Conservation (phyloP, 306 rosid genomes). For the Nissolia schottii region DNA sequence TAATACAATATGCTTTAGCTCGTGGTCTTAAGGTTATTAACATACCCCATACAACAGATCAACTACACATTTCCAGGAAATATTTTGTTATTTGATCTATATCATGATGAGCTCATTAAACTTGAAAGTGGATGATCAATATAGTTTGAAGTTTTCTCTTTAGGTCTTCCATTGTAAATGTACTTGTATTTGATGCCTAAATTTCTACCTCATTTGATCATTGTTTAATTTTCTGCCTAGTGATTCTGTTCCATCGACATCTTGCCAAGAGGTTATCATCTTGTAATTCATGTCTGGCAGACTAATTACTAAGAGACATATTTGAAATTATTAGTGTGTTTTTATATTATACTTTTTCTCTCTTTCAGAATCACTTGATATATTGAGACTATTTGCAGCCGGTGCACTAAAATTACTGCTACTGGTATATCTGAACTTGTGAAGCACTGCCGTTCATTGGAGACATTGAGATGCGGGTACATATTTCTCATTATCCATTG, state of each 20-base stretch:
- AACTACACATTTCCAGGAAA: neutral
- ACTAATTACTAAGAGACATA: neutral
- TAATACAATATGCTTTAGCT: neutral
- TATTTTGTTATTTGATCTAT: neutral
- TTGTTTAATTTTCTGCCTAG: constrained; percentile 3
- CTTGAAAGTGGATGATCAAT: neutral
- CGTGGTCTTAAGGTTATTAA: neutral
- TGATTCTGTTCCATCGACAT: neutral
- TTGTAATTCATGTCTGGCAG: constrained; percentile 6
- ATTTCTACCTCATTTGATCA: neutral
- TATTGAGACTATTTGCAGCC: constrained; percentile 56
- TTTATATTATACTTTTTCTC: constrained; percentile 20
- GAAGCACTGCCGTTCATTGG: constrained; percentile 64
- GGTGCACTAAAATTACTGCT: constrained; percentile 63
- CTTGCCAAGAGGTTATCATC: neutral
- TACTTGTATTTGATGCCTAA: constrained; percentile 9
- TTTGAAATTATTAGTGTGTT: constrained; percentile 8
- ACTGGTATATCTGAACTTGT: constrained; percentile 68
- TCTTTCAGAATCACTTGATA: constrained; percentile 37
- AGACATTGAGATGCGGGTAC: constrained; percentile 95
- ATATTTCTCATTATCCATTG: neutral
- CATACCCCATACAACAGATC: neutral
- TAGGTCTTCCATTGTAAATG: neutral
- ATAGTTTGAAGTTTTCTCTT: neutral
- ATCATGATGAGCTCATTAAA: neutral